A percentile compares a stretch with the other conserved stretches of the same genome.
Evolutionary conservation across 2,329 filamentous ascomycete genomes (phyloP).

Genomic region (Sporothrix dimorphospora): DNA sequence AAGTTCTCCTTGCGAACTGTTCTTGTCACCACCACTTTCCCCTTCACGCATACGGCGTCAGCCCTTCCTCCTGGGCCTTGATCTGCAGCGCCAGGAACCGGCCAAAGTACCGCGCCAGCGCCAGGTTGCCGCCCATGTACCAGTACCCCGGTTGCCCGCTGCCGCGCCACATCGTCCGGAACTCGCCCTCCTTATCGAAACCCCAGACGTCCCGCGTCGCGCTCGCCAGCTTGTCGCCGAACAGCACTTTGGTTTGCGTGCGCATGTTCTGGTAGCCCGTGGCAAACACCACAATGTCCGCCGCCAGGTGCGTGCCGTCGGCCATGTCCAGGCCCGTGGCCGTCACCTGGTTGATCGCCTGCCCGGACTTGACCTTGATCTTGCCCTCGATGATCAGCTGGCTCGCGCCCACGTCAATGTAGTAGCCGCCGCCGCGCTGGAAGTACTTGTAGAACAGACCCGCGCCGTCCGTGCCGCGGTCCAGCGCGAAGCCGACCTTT

Average conservation of each 20-base stretch:
- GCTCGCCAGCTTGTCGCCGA: conserved; percentile 65
- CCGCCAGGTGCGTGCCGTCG: conserved; percentile 54
- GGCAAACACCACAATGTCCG: conserved; percentile 61
- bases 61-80: conserved; percentile 43
- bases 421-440: conserved; percentile 63
- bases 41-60: conserved; percentile 26
- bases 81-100: conserved; percentile 57
- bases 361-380: conserved; percentile 57
- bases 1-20: background rate
- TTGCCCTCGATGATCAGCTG: conserved; percentile 59
- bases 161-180: conserved; percentile 60
- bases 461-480: conserved; percentile 57
- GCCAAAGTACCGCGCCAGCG: conserved; percentile 63
- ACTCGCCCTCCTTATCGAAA: conserved; percentile 59
- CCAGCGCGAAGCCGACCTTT: conserved; percentile 60
- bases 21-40: too few relatives aligned
- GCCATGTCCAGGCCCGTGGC: conserved; percentile 47
- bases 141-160: conserved; percentile 67
- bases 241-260: conserved; percentile 60
- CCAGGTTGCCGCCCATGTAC: conserved; percentile 67
- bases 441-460: conserved; percentile 64
- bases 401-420: conserved; percentile 59
- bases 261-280: conserved; percentile 68
- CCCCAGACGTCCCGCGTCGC: conserved; percentile 64
- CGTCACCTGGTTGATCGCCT: conserved; percentile 52